Evolutionary conservation across 2,329 filamentous ascomycete genomes (phyloP).

Genomic region (Albophoma yamanashiensis): DNA sequence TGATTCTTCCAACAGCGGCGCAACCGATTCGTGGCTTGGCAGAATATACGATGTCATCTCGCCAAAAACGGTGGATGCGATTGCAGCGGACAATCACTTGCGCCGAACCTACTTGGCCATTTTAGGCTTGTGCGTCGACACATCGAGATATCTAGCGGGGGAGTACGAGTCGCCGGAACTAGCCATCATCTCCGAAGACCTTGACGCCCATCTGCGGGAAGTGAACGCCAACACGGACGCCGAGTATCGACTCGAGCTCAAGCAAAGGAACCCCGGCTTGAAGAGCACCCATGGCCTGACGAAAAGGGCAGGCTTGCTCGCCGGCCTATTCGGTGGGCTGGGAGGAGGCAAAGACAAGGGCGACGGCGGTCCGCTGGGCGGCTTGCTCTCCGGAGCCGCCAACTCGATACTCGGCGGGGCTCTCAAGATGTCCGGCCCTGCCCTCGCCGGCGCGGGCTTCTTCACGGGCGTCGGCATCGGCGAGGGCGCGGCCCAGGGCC

Average conservation of each 20-base stretch:
- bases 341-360: neutral
- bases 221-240: neutral
- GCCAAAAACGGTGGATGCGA: neutral
- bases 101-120: slow-evolving; percentile 7
- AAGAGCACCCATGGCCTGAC: neutral
- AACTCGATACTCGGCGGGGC: neutral
- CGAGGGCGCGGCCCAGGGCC: slow-evolving; percentile 12
- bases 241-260: neutral
- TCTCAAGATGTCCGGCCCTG: slow-evolving; percentile 1
- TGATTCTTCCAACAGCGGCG: neutral
- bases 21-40: neutral
- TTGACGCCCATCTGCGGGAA: slow-evolving; percentile 4
- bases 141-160: slow-evolving; percentile 4
- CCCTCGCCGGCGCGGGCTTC: slow-evolving; percentile 7
- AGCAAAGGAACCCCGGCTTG: neutral
- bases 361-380: neutral
- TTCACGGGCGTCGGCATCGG: slow-evolving; percentile 15
- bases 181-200: slow-evolving; percentile 3
- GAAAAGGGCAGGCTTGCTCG: neutral
- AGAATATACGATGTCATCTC: neutral
- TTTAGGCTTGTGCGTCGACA: slow-evolving; percentile 7
- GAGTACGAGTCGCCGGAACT: slow-evolving; percentile 5
- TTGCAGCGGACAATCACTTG: neutral
- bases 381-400: slow-evolving; percentile 1
- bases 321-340: neutral